Conservation (phyloP, 805 yeast genomes). For the Hanseniaspora hatyaiensis region DNA sequence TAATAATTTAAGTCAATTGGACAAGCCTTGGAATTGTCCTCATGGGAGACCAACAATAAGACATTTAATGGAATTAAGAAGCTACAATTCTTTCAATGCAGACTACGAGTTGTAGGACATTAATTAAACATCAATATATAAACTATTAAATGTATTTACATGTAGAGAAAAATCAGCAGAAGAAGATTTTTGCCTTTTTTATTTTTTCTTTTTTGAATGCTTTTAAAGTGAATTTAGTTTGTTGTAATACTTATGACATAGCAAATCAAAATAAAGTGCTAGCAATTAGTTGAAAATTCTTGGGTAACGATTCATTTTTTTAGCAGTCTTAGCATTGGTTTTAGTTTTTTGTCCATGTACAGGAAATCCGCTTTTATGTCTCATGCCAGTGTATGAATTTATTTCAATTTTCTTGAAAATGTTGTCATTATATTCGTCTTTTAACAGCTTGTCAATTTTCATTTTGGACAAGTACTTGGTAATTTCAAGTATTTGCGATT, state of each 20-base stretch:
- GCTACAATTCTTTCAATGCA: conserved; percentile 35
- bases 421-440: conserved; percentile 63
- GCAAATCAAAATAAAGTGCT: too few species aligned
- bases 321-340: conserved; percentile 83
- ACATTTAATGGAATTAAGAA: conserved; percentile 56
- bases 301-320: conserved; percentile 65
- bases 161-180: too few species aligned
- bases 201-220: too few species aligned
- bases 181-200: too few species aligned
- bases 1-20: conserved; percentile 51
- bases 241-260: too few species aligned
- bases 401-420: conserved; percentile 67
- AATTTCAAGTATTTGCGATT: conserved; percentile 72
- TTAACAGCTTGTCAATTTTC: conserved; percentile 70
- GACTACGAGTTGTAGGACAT: conserved; percentile 35
- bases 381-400: conserved; percentile 76
- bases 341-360: conserved; percentile 86
- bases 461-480: conserved; percentile 77
- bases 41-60: conserved; percentile 98
- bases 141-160: background rate
- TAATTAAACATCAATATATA: background rate
- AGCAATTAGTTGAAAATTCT: conserved; percentile 36
- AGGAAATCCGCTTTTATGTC: conserved; percentile 77
- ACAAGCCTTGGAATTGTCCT: conserved; percentile 94
- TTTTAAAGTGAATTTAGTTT: too few species aligned